Base-by-base conservation (phyloP, 352 stramenopile genomes). In the Paralagenidium karlingii region DNA sequence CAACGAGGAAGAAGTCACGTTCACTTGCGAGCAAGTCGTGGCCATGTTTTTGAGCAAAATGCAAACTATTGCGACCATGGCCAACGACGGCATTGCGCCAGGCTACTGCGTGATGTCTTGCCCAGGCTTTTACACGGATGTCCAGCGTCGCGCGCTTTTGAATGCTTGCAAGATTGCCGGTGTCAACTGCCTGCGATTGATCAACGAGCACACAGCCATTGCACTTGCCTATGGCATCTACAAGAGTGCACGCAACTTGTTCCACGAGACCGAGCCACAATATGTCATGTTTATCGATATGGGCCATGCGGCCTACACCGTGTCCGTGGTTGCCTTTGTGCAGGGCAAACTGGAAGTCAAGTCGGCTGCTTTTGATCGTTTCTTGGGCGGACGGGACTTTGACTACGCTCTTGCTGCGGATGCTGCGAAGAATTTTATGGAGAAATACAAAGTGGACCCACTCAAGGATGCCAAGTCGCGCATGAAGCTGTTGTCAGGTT, bases 281-380 rank as follows among this genome's bases (percentile, higher is more conserved):
- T 77, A 98, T 60, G 85, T 98, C 42, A 97, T 99, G 82, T 99
- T 99, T 60, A 90, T 99, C 39, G 96, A 99, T 63, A 84, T 99
- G 56, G 96, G 96, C 24, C 87, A 97, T 51, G 94, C 90, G 11
- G 69, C 79, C 63, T 86, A 96, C 83, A 92, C 78, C 20, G 78
- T 91, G 24, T 90, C 80, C 43, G 68, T 98, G 46, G 85, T 94
- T 9, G 68, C 82, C 34, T 97, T 96, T 54, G 83, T 96, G 43
- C 89, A 97, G 58, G 93, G 92, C 30, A 96, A 96, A 52, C 71
- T 99, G 22, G 82, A 86, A 48, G 92, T 99, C 45, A 94, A 97
- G 64, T 78, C 83, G 10, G 78, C 77, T 21, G 74, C 92, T 18
- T 98, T 84, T 49, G 95, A 99, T 69, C 67, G 68, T 30, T 93